Evolutionary conservation across 345 rosid genomes (phyloP), one percentile per base, ranked within the genome.

Genomic region (Alliaria petiolata): DNA sequence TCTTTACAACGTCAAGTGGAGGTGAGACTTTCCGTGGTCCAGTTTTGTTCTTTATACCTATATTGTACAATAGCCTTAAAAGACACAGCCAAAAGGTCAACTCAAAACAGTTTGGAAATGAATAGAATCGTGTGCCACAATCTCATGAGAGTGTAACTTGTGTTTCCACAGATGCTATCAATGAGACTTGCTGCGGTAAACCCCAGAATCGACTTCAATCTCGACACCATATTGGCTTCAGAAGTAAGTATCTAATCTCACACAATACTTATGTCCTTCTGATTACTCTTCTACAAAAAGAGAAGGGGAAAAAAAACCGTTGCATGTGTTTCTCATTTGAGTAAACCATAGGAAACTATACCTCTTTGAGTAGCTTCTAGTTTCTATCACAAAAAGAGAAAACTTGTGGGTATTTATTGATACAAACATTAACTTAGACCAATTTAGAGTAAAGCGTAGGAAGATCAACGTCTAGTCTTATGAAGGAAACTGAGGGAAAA

Each of bases 101-200:
- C 78, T 66, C 46, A 31, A 20, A 58, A 40, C 67, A 49, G 31
- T 38, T 49, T 40, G 59, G 47, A 25, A 15, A 39, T 19, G 54
- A 54, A 54, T 38, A 26, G 49, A 46, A 54, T 45, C 52, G 42
- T 34, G 61, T 43, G 58, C 57, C 46, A 28, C 19, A 69, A 3
- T 28, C 69, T 77, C 33, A 57, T 59, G 69, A 51, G 51, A 33
- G 31, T 52, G 12, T 79, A 52, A 50, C 34, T 63, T 77, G 72
- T 70, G 56, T 64, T 86, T 81, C 64, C 67, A 44, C 92, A 95
- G 99, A 50, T 89, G 73, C 81, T 95, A 75, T 95, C 99, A 58
- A 95, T 92, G 98, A 87, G 91, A 85, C 96, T 95, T 56, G 98
- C 98, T 8, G 85, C 93, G 5, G 96, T 85, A 31, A 90, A 88